phyloP scores from a whole-genome alignment of 2,329 filamentous ascomycete species.

The Clarireedia hainanense region DNA sequence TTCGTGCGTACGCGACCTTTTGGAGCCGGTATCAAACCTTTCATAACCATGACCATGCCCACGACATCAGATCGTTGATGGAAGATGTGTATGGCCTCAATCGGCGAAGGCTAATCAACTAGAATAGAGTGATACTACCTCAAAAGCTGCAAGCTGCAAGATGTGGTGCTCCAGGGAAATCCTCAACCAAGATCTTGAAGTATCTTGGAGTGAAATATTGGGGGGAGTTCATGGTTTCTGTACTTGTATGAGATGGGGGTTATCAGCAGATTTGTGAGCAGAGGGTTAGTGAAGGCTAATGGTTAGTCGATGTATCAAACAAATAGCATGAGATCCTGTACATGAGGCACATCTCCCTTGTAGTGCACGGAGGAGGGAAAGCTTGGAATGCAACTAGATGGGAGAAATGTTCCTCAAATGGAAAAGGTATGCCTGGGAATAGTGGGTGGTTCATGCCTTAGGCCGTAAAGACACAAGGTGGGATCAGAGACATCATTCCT shows the following conservation, averaged over 20 bases:
- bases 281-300: background rate
- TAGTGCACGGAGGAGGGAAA: too few species aligned
- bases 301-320: slow-evolving; percentile 4
- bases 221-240: slow-evolving; percentile 6
- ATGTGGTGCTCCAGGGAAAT: background rate
- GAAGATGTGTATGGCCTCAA: slow-evolving; percentile 6
- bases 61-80: slow-evolving; percentile 7
- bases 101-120: background rate
- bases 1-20: slow-evolving; percentile 24
- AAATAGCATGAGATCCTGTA: slow-evolving; percentile 5
- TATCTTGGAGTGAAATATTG: background rate
- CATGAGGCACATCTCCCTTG: slow-evolving; percentile 2
- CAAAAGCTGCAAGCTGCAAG: background rate
- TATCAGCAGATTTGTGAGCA: background rate
- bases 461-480: too few species aligned
- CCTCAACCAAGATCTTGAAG: background rate
- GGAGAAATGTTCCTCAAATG: slow-evolving; percentile 9
- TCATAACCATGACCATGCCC: slow-evolving; percentile 15
- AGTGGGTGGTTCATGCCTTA: background rate
- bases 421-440: background rate
- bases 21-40: slow-evolving; percentile 18
- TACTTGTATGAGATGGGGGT: background rate
- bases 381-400: background rate
- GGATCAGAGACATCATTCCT: too few species aligned
- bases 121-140: background rate